A percentile compares a stretch with the other conserved stretches of the same genome.
These are phyloP conservation scores for Flagelloscypha sp. DNA, from an alignment of 768 basidiomycete genomes.

Conservation along the genomic window DNA sequence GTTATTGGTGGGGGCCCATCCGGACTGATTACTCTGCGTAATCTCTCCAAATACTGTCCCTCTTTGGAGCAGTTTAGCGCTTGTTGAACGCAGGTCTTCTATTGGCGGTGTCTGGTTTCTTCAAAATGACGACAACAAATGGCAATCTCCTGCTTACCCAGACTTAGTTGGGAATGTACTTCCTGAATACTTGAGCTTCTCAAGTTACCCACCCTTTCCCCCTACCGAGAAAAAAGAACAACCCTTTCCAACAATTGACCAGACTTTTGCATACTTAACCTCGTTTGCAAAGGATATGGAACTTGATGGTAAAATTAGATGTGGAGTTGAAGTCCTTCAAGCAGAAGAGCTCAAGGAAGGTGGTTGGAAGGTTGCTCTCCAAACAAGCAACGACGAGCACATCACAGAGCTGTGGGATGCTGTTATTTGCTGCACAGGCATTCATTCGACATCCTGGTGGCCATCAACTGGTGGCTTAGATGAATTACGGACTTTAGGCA, in stretches of 20 bases:
- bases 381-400: slow-evolving; percentile 24
- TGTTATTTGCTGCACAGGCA: slow-evolving; percentile 35
- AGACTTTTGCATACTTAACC: slow-evolving; percentile 30
- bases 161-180: slow-evolving; percentile 43
- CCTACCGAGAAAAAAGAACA: slow-evolving; percentile 19
- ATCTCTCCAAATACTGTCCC: slow-evolving; percentile 33
- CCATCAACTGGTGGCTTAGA: slow-evolving; percentile 36
- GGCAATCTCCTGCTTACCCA: slow-evolving; percentile 42
- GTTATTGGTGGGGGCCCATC: slow-evolving; percentile 40
- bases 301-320: slow-evolving; percentile 25
- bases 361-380: slow-evolving; percentile 33
- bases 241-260: slow-evolving; percentile 31
- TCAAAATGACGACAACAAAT: slow-evolving; percentile 13
- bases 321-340: slow-evolving; percentile 31
- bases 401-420: slow-evolving; percentile 39
- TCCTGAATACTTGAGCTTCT: slow-evolving; percentile 35
- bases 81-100: slow-evolving; percentile 36
- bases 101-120: slow-evolving; percentile 45
- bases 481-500: slow-evolving; percentile 21
- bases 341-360: slow-evolving; percentile 26
- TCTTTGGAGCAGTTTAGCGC: slow-evolving; percentile 33
- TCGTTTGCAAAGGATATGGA: slow-evolving; percentile 26
- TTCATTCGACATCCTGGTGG: slow-evolving; percentile 39
- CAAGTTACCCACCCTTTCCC: slow-evolving; percentile 23
- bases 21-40: slow-evolving; percentile 42